phyloP scores from a whole-genome alignment of 352 stramenopile species.

The Pythium rishiriense region DNA sequence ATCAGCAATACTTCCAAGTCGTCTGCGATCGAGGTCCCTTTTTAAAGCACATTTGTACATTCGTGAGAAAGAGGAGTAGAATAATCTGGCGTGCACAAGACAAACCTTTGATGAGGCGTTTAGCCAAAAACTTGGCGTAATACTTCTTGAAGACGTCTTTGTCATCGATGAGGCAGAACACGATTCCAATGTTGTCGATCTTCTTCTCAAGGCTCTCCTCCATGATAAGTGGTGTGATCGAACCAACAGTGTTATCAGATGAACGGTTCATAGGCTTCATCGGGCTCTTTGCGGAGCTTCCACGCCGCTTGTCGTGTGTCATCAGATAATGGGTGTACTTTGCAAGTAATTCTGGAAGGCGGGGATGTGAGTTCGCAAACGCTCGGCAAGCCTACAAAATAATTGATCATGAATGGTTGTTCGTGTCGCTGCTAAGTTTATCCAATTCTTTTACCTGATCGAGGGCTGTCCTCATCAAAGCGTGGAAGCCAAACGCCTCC shows the following conservation, averaged over 20 bases:
- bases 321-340: constrained; percentile 87
- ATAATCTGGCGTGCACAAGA: not conserved
- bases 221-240: constrained; percentile 34
- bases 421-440: not conserved
- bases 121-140: constrained; percentile 84
- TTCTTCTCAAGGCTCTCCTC: constrained; percentile 75
- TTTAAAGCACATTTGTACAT: not conserved
- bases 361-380: constrained; percentile 83
- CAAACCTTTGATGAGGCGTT: constrained; percentile 83
- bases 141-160: constrained; percentile 91
- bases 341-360: constrained; percentile 75
- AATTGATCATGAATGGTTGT: not conserved
- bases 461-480: constrained; percentile 79
- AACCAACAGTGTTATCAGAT: not conserved
- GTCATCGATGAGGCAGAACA: constrained; percentile 89
- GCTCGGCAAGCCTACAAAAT: constrained; percentile 64
- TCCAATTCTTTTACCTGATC: constrained; percentile 54
- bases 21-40: constrained; percentile 66
- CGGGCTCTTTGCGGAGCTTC: constrained; percentile 19
- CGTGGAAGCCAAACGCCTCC: constrained; percentile 80
- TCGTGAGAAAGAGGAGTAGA: not conserved
- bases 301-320: constrained; percentile 63
- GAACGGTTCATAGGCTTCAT: constrained; percentile 1
- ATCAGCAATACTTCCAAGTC: constrained; percentile 81
- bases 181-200: constrained; percentile 79